Conservation (phyloP, 1,284 basidiomycete genomes). For the Anthracocystis walkeri region DNA sequence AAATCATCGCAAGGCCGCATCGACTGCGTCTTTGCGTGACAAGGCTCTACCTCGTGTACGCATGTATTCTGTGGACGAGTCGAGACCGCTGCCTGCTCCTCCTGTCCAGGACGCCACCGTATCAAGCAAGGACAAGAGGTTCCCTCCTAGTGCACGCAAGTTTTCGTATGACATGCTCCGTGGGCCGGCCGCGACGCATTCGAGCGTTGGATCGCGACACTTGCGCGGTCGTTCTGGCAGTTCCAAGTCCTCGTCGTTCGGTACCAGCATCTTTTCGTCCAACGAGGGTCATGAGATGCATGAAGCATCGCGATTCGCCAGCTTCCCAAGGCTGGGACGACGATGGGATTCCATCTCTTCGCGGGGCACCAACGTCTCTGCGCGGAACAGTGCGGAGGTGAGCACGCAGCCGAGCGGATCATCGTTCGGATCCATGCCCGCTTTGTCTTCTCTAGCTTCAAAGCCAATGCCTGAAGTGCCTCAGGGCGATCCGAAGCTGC, state of each 20-base stretch:
- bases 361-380: constrained; percentile 35
- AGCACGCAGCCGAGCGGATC: constrained; percentile 4
- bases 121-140: constrained; percentile 32
- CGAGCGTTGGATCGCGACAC: constrained; percentile 32
- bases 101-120: constrained; percentile 12
- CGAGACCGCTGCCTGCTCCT: constrained; percentile 18
- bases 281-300: constrained; percentile 23
- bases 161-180: constrained; percentile 37
- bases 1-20: constrained; percentile 13
- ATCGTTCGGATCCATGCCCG: constrained; percentile 11
- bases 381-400: constrained; percentile 32
- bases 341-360: constrained; percentile 53
- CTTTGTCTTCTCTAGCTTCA: constrained; percentile 2
- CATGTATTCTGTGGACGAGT: constrained; percentile 15
- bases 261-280: constrained; percentile 36
- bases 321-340: constrained; percentile 24
- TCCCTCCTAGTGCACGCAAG: constrained; percentile 40
- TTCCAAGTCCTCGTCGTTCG: constrained; percentile 44
- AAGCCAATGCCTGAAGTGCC: constrained; percentile 17
- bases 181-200: constrained; percentile 14
- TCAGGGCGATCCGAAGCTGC: constrained; percentile 8
- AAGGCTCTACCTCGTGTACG: constrained; percentile 15
- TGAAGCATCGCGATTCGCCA: constrained; percentile 30
- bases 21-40: constrained; percentile 9
- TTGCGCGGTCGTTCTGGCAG: constrained; percentile 36